Percentiles rank a stretch among this genome's conserved stretches.
Evolutionary conservation across 1,284 basidiomycete species (phyloP).

Genomic region (Irpex sp.): DNA sequence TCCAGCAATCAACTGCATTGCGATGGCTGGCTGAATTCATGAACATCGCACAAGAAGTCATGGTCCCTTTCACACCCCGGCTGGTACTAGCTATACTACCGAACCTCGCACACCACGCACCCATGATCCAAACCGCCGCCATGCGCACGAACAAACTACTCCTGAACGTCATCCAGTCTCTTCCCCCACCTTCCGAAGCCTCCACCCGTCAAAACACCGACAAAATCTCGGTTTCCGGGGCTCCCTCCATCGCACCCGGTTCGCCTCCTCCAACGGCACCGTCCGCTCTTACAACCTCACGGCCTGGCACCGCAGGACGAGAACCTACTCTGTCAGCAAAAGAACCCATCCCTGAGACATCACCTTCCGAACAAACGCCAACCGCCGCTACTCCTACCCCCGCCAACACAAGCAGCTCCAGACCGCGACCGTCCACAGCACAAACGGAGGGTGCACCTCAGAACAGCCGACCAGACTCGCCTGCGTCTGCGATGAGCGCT

Average conservation of each 20-base stretch:
- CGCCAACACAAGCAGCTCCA: slow-evolving; percentile 20
- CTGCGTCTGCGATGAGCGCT: slow-evolving; percentile 27
- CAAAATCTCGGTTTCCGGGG: slow-evolving; percentile 22
- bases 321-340: slow-evolving; percentile 8
- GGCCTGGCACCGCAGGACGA: slow-evolving; percentile 38
- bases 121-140: slow-evolving; percentile 86
- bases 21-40: slow-evolving; percentile 93
- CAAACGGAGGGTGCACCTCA: slow-evolving; percentile 14
- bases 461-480: slow-evolving; percentile 29
- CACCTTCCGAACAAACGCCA: slow-evolving; percentile 15
- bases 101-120: slow-evolving; percentile 88
- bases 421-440: slow-evolving; percentile 20
- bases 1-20: slow-evolving; percentile 84
- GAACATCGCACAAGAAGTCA: slow-evolving; percentile 82
- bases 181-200: slow-evolving; percentile 65
- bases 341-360: slow-evolving; percentile 29
- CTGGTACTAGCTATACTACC: slow-evolving; percentile 91
- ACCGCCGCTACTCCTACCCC: slow-evolving; percentile 7
- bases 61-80: slow-evolving; percentile 91
- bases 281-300: slow-evolving; percentile 32
- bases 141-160: slow-evolving; percentile 84
- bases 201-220: slow-evolving; percentile 33
- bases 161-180: slow-evolving; percentile 77
- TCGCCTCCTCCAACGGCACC: slow-evolving; percentile 47
- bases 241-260: slow-evolving; percentile 30